These are phyloP conservation scores for Colletotrichum costaricense DNA, from an alignment of 2,329 filamentous ascomycete species.

Conservation along the genomic window DNA sequence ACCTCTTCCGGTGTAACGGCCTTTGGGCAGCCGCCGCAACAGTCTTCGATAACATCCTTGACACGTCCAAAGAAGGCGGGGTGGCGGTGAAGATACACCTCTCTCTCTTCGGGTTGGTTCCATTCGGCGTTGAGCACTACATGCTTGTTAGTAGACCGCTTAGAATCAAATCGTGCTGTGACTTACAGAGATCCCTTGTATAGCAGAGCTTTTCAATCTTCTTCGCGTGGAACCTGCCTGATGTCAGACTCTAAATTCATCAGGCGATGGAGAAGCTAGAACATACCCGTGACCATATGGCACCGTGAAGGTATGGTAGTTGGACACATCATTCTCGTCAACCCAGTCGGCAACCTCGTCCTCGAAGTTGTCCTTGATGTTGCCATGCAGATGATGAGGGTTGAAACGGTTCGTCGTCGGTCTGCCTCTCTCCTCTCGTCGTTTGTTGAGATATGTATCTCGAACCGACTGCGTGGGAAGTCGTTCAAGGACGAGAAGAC, in stretches of 20 bases:
- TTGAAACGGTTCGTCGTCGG: slow-evolving; percentile 63
- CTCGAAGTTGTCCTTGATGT: slow-evolving; percentile 81
- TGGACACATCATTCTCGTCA: slow-evolving; percentile 78
- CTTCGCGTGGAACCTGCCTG: slow-evolving; percentile 65
- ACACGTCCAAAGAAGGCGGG: slow-evolving; percentile 86
- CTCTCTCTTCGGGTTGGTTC: slow-evolving; percentile 81
- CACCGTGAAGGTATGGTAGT: slow-evolving; percentile 82
- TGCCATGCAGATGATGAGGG: slow-evolving; percentile 63
- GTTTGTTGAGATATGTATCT: slow-evolving; percentile 76
- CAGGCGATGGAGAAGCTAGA: not conserved
- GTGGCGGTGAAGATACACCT: slow-evolving; percentile 83
- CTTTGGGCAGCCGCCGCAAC: slow-evolving; percentile 82
- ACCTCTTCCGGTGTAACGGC: slow-evolving; percentile 78
- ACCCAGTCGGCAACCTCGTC: slow-evolving; percentile 90
- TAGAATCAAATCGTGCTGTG: not conserved
- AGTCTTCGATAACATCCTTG: slow-evolving; percentile 81
- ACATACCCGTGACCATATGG: slow-evolving; percentile 68
- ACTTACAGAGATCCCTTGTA: slow-evolving; percentile 75
- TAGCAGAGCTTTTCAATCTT: slow-evolving; percentile 87
- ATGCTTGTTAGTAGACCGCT: not conserved
- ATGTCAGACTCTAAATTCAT: slow-evolving; percentile 4
- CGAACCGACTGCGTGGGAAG: slow-evolving; percentile 76
- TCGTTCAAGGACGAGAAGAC: slow-evolving; percentile 82
- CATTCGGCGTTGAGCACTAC: slow-evolving; percentile 83
- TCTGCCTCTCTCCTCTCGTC: slow-evolving; percentile 78